Percentiles rank a stretch among this genome's conserved stretches.
Evolutionary conservation across 2,329 filamentous ascomycete species (phyloP).

Genomic region (Trichoderma aggressivum): DNA sequence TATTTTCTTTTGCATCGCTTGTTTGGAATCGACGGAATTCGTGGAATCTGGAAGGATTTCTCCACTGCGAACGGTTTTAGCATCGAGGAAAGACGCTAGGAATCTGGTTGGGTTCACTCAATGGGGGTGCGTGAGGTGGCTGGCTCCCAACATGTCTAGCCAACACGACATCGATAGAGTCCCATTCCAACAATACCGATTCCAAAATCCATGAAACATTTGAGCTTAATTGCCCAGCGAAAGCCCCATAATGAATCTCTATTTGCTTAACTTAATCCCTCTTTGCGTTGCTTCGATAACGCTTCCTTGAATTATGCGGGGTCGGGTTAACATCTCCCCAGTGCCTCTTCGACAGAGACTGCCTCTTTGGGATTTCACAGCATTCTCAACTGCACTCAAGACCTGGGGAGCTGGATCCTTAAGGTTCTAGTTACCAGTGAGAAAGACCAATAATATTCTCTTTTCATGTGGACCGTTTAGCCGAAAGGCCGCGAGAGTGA

Average conservation of each 20-base stretch:
- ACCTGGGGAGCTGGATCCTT: background rate
- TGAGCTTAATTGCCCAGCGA: background rate
- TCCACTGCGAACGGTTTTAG: background rate
- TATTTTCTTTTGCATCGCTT: background rate
- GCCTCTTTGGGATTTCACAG: background rate
- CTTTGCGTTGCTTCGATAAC: too few relatives aligned
- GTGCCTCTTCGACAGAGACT: too few relatives aligned
- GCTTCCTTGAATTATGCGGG: too few relatives aligned
- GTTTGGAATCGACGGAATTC: background rate
- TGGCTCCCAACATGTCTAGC: background rate
- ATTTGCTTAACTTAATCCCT: background rate
- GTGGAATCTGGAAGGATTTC: background rate
- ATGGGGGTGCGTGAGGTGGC: background rate
- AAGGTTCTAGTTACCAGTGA: background rate
- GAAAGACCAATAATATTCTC: background rate
- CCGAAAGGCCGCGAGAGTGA: too few relatives aligned
- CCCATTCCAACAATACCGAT: background rate
- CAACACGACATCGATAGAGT: background rate
- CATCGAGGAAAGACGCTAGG: background rate
- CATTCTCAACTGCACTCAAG: background rate
- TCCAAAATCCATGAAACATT: background rate
- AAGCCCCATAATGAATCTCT: background rate
- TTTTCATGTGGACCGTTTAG: background rate
- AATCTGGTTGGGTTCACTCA: background rate
- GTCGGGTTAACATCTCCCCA: too few relatives aligned